phyloP scores from a whole-genome alignment of 192 early-diverging fungal species.

The Coemansia sp. region DNA sequence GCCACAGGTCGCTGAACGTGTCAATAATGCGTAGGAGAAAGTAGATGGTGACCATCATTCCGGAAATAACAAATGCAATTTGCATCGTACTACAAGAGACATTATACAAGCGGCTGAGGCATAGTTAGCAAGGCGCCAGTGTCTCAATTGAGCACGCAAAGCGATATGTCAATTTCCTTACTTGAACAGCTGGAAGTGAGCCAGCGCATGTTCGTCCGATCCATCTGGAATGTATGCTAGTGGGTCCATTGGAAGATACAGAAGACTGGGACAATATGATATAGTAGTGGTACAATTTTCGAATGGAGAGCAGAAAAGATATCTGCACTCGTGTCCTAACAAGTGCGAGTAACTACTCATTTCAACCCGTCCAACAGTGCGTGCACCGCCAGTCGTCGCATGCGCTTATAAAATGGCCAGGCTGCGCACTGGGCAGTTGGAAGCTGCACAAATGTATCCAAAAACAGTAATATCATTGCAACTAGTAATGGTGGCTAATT shows the following conservation, averaged over 20 bases:
- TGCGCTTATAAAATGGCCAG: not conserved
- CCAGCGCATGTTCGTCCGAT: constrained; percentile 13
- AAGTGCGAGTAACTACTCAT: not conserved
- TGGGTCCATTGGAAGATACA: constrained; percentile 8
- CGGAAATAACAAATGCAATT: constrained; percentile 28
- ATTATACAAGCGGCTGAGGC: too few relatives aligned
- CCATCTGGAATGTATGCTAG: constrained; percentile 34
- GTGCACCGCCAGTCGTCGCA: too few relatives aligned
- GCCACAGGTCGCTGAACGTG: constrained; percentile 41
- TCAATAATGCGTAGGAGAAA: constrained; percentile 42
- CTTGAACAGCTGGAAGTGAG: constrained; percentile 42
- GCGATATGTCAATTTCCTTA: not conserved
- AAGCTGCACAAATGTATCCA: not conserved
- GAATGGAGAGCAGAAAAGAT: not conserved
- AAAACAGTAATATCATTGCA: not conserved
- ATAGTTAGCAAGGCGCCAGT: not conserved
- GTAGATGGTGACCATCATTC: constrained; percentile 26
- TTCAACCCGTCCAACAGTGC: too few relatives aligned
- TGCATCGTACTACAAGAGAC: constrained; percentile 47
- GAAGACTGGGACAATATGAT: not conserved
- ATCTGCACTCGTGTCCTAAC: not conserved
- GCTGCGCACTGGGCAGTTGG: not conserved
- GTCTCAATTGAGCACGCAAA: not conserved
- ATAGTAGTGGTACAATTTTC: not conserved
- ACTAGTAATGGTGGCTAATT: not conserved